These are phyloP conservation scores for Pyrrhoderma lamaoense DNA, from an alignment of 1,284 basidiomycete genomes.

Conservation along the genomic window DNA sequence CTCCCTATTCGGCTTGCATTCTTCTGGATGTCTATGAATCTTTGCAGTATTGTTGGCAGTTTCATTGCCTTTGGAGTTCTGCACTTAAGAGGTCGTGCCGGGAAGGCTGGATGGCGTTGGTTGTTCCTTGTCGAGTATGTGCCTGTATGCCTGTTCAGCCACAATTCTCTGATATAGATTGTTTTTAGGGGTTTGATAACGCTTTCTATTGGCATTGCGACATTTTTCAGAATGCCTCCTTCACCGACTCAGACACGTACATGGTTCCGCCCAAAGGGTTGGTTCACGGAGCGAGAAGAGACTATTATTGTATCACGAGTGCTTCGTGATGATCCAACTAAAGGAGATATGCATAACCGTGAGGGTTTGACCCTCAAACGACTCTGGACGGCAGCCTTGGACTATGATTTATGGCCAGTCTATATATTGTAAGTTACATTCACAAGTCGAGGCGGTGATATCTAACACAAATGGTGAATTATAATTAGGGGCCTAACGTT, in stretches of 20 bases:
- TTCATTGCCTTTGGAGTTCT: conserved; percentile 63
- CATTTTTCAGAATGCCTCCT: conserved; percentile 66
- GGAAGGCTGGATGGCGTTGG: conserved; percentile 54
- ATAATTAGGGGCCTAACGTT: conserved; percentile 34
- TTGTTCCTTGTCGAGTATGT: conserved; percentile 49
- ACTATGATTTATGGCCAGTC: conserved; percentile 67
- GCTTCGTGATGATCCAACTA: conserved; percentile 65
- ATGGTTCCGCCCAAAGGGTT: conserved; percentile 62
- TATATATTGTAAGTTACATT: conserved; percentile 41
- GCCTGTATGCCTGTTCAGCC: not conserved
- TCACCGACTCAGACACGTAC: conserved; percentile 61
- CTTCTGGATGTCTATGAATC: conserved; percentile 60
- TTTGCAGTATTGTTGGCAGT: conserved; percentile 45
- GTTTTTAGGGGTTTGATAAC: conserved; percentile 40
- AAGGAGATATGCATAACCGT: conserved; percentile 73
- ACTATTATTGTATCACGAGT: conserved; percentile 51
- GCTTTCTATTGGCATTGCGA: conserved; percentile 46
- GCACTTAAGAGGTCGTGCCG: conserved; percentile 49
- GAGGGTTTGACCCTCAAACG: conserved; percentile 52
- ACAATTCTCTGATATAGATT: not conserved
- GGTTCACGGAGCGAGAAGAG: conserved; percentile 56
- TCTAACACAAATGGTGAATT: not conserved
- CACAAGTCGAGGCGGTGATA: not conserved
- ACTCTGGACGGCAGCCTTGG: conserved; percentile 48
- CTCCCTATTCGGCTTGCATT: conserved; percentile 58